Evolutionary conservation across 163 green algal species (phyloP).

Genomic region (Prototheca cutis): DNA sequence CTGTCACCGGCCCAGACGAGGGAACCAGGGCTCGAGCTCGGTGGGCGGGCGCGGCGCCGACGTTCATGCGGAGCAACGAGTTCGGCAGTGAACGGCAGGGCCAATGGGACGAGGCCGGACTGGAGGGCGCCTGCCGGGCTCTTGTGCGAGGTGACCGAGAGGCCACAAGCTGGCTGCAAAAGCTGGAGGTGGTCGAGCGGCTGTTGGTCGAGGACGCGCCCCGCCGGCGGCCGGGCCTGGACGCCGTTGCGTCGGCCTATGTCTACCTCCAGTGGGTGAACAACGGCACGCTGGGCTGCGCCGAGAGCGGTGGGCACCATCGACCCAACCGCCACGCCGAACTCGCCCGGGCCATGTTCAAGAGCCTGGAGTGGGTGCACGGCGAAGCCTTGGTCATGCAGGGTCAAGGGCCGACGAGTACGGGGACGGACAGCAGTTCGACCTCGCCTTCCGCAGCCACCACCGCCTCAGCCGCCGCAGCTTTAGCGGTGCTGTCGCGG

Average conservation of each 20-base stretch:
- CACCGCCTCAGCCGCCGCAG: no score
- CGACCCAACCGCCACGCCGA: conserved; percentile 78
- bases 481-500: conserved; percentile 46
- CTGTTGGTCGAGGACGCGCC: conserved; percentile 63
- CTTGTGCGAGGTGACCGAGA: conserved; percentile 67
- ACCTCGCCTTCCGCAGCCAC: no score
- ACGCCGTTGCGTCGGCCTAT: conserved; percentile 49
- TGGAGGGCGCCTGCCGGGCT: conserved; percentile 41
- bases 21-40: neutral
- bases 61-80: conserved; percentile 63
- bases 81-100: conserved; percentile 42
- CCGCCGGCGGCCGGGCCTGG: conserved; percentile 38
- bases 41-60: conserved; percentile 42
- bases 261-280: conserved; percentile 85
- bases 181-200: conserved; percentile 68
- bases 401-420: no score
- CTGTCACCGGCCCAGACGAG: no score
- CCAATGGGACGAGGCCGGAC: conserved; percentile 56
- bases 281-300: conserved; percentile 79
- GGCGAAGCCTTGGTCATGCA: no score
- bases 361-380: conserved; percentile 68
- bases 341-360: conserved; percentile 9
- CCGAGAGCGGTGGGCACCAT: conserved; percentile 82
- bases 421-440: no score
- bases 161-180: conserved; percentile 39